Base-by-base conservation (phyloP, 1,139 yeast species). In the Zygoascus meyerae region DNA sequence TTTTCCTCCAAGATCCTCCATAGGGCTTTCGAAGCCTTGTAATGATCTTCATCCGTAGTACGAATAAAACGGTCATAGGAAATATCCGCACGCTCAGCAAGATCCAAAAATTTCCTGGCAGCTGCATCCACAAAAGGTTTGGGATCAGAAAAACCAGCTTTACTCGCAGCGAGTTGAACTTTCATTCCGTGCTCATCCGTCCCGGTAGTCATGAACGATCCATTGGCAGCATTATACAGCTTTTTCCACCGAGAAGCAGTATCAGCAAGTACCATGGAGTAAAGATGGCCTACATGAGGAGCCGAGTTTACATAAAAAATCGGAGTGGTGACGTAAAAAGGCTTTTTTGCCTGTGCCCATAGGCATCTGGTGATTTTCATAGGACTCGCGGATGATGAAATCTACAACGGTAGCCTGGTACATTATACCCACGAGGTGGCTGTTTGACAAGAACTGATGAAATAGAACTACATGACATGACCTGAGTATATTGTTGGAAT, bases 161-260 rank as follows among this genome's bases (percentile, higher is more conserved):
- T 77, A 2, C 82, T 82, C 0, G 89, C 87, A 0, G 83, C 82
- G 44, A 76, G 74, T 55, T 87, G 95, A 34, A 92, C 90, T 69
- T 92, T 92, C 52, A 89, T 69, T 0, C 99, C 99, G 64, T 92
- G 98, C 65, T 92, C 99, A 63, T 92, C 99, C 0, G 97, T 90
- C 0, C 99, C 99, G 0, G 98, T 92, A 9, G 86, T 76, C 60
- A 90, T 74, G 16, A 30, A 48, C n/a, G 45, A 34, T 12, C 36
- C 41, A 2, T 14, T 16, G 7, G 34, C 21, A 3, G 50, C 48
- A 5, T 74, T 66, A 40, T 67, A 70, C 40, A 81, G 65, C 18
- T 58, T 59, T 41, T 77, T 77, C 95, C 96, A 90, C 52, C 96
- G 71, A 52, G 73, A 77, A 48, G 83, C 70, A 1, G 83, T 82